Evolutionary conservation across 139 green algal species (phyloP).

Genomic region (Volvox reticuliferus): DNA sequence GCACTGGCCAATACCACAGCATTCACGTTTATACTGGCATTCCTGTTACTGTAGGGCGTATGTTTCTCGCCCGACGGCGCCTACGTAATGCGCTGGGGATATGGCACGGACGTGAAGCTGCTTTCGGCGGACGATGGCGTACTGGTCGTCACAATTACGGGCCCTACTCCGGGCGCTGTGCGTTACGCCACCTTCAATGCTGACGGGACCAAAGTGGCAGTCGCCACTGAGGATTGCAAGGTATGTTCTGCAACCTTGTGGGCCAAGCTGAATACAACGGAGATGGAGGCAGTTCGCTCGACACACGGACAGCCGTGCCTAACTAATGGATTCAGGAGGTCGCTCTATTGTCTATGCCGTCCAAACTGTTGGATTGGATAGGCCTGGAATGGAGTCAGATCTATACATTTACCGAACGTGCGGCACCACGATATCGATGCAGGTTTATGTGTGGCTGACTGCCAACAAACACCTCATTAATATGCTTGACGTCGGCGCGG

Average conservation of each 20-base stretch:
- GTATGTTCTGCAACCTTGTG: neutral
- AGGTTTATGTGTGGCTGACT: slow-evolving; percentile 43
- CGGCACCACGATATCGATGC: neutral
- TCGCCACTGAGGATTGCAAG: slow-evolving; percentile 46
- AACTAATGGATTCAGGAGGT: too few relatives aligned
- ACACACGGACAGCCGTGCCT: too few relatives aligned
- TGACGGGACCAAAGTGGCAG: slow-evolving; percentile 21
- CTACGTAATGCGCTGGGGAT: slow-evolving; percentile 49
- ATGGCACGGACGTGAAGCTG: slow-evolving; percentile 47
- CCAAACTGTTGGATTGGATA: too few relatives aligned
- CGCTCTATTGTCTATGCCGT: too few relatives aligned
- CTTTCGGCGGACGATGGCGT: slow-evolving; percentile 32
- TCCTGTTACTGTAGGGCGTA: slow-evolving; percentile 1
- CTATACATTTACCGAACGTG: too few relatives aligned
- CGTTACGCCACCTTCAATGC: slow-evolving; percentile 24
- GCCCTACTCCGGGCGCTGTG: neutral
- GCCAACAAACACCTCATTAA: slow-evolving; percentile 8
- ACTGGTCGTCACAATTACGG: slow-evolving; percentile 27
- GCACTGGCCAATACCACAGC: too few relatives aligned
- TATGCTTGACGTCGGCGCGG: slow-evolving; percentile 54
- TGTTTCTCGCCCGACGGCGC: slow-evolving; percentile 45
- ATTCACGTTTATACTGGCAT: too few relatives aligned
- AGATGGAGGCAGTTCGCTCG: too few relatives aligned
- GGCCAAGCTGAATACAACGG: too few relatives aligned
- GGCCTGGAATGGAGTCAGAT: too few relatives aligned